phyloP scores from a whole-genome alignment of 2,329 filamentous ascomycete species.

The Niveomyces coronatus region DNA sequence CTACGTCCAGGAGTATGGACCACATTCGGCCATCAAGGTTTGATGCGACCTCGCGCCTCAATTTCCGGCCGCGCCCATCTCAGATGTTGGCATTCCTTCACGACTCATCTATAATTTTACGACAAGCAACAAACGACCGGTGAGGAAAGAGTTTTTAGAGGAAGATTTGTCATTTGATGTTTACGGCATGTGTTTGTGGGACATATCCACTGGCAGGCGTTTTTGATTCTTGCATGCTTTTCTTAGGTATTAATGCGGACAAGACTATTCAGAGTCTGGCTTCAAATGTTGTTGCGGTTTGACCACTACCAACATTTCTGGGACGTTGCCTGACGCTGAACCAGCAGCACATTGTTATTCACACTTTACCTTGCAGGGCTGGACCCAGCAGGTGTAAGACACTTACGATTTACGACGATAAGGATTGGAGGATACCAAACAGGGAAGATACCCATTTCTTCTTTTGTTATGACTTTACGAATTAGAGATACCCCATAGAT shows the following conservation, averaged over 20 bases:
- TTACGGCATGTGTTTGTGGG: constrained; percentile 1
- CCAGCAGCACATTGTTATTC: background rate
- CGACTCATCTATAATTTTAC: background rate
- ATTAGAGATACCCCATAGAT: constrained; percentile 8
- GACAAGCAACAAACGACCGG: constrained; percentile 6
- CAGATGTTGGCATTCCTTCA: background rate
- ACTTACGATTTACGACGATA: constrained; percentile 1
- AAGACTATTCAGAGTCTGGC: constrained; percentile 8
- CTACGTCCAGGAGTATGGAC: constrained; percentile 40
- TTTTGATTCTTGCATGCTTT: constrained; percentile 5
- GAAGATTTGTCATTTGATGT: constrained; percentile 6
- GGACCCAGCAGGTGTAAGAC: constrained; percentile 1
- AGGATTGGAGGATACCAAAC: constrained; percentile 1
- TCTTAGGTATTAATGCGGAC: constrained; percentile 12
- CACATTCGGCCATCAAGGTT: constrained; percentile 22
- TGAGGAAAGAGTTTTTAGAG: constrained; percentile 8
- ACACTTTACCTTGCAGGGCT: constrained; percentile 5
- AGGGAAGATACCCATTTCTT: constrained; percentile 8
- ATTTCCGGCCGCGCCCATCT: background rate
- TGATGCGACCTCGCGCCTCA: constrained; percentile 8
- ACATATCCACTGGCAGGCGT: constrained; percentile 10
- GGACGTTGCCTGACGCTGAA: constrained; percentile 5
- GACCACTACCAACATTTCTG: constrained; percentile 9
- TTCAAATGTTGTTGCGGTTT: constrained; percentile 11
- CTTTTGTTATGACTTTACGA: constrained; percentile 4